Conservation (phyloP, 129 eudicot genomes). For the carrot (Daucus carota) region DNA sequence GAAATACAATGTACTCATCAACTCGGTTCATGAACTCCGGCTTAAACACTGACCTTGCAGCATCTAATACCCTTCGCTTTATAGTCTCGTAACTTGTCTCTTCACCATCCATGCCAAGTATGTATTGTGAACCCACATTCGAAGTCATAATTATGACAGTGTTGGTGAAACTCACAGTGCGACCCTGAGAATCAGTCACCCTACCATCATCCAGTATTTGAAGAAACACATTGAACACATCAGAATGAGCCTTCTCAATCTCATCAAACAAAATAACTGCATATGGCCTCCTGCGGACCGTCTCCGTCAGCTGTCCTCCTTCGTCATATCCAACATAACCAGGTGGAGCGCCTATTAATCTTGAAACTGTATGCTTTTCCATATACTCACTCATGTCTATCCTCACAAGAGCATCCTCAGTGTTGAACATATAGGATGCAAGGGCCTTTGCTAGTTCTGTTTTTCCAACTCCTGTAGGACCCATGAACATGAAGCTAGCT, state of each 20-base stretch:
- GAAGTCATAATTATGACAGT: constrained; percentile 95
- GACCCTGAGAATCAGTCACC: constrained; percentile 96
- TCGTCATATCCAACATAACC: constrained; percentile 99
- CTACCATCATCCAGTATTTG: constrained; percentile 97
- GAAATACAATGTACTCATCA: constrained; percentile 95
- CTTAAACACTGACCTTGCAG: constrained; percentile 77
- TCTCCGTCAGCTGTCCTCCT: constrained; percentile 96
- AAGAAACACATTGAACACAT: constrained; percentile 88
- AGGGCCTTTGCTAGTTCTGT: constrained; percentile 98
- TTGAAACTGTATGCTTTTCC: constrained; percentile 93
- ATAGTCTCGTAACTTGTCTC: constrained; percentile 73
- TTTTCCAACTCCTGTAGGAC: constrained; percentile 97
- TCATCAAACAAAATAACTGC: constrained; percentile 93
- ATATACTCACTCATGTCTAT: constrained; percentile 99
- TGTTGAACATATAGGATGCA: constrained; percentile 85
- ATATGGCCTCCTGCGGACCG: constrained; percentile 82
- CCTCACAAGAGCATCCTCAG: constrained; percentile 94
- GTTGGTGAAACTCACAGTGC: constrained; percentile 95
- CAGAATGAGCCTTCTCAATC: constrained; percentile 91
- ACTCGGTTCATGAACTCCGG: constrained; percentile 99
- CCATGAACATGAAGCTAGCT: constrained; percentile 99
- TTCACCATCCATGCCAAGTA: constrained; percentile 68
- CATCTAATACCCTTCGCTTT: constrained; percentile 83
- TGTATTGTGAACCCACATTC: constrained; percentile 94
- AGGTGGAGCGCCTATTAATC: constrained; percentile 95